Evolutionary conservation across 1,139 yeast genomes (phyloP).

Genomic region (Arxiozyma heterogenica): DNA sequence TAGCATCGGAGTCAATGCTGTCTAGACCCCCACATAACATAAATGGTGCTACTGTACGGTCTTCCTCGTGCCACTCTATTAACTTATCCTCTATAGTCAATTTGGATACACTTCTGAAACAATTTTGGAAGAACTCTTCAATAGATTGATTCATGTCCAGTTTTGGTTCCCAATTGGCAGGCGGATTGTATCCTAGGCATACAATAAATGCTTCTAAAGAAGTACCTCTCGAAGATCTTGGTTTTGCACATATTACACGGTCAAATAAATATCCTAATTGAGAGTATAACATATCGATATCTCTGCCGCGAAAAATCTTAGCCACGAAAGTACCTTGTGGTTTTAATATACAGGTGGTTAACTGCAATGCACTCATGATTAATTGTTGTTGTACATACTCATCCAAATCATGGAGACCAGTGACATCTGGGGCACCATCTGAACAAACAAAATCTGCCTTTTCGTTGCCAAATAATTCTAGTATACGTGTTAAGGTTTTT

Average conservation of each 20-base stretch:
- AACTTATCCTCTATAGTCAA: constrained; percentile 36
- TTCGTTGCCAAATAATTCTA: constrained; percentile 78
- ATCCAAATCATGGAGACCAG: constrained; percentile 92
- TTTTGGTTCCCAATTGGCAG: constrained; percentile 71
- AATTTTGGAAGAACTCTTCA: constrained; percentile 69
- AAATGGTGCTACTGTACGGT: constrained; percentile 72
- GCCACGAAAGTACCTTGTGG: constrained; percentile 94
- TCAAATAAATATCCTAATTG: constrained; percentile 81
- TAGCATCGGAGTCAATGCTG: constrained; percentile 89
- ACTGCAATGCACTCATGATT: constrained; percentile 78
- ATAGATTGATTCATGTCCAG: constrained; percentile 53
- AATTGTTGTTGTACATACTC: constrained; percentile 95
- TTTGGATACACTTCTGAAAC: constrained; percentile 42
- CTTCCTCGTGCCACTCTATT: constrained; percentile 42
- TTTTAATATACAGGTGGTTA: constrained; percentile 78
- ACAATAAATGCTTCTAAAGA: constrained; percentile 91
- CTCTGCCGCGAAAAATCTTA: constrained; percentile 91
- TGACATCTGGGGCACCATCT: constrained; percentile 98
- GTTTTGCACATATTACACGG: constrained; percentile 87
- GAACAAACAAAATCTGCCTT: constrained; percentile 93
- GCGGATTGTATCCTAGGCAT: constrained; percentile 77
- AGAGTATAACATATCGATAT: constrained; percentile 81
- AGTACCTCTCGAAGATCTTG: constrained; percentile 87
- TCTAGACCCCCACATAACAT: constrained; percentile 88
- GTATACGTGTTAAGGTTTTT: constrained; percentile 62